Base-by-base conservation (phyloP, 345 rosid genomes). In the Hibiscus mutabilis region DNA sequence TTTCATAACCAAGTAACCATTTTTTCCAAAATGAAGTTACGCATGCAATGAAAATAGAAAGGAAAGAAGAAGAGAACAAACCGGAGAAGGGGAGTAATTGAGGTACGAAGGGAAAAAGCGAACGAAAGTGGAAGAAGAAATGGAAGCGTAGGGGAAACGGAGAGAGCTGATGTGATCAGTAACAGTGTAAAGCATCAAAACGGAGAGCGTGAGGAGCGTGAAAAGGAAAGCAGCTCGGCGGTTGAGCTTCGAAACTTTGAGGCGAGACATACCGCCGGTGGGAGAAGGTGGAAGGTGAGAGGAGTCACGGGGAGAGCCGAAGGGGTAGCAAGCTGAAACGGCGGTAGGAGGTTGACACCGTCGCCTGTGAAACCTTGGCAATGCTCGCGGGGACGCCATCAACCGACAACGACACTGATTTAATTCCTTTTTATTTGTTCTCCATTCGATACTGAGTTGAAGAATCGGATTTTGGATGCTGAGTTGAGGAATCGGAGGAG, bases 111-210 rank as follows among this genome's bases (percentile, higher is more conserved):
- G 82, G 27, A 65, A 66, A 35, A 79, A 73, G 55, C 63, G 82
- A 44, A 46, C 18, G 19, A 65, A 44, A 73, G 73, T n/a, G 73
- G 75, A 70, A 60, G 42, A 35, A 35, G 42, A 35, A 35, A 35
- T 35, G 10, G 74, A 68, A 29, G 77, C 59, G 33, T 82, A 49
- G 7, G 55, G 74, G 44, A 37, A 44, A 4, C 57, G 27, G 61
- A 70, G 58, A 73, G 37, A 71, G 27, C 73, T 51, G 33, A 77
- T 70, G 19, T 79, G 82, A 69, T 68, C 78, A 8, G 59, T 37
- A 44, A 60, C 71, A 33, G 75, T 65, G 73, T 79, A 78, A 65
- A 86, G 72, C 40, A 84, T 57, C 73, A 84, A 70, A 69, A 58
- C 68, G 16, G 72, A 77, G 46, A 77, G 19, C 27, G 73, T 69